phyloP scores from a whole-genome alignment of 257 asterid genomes.

The Solanum gandarillasii region DNA sequence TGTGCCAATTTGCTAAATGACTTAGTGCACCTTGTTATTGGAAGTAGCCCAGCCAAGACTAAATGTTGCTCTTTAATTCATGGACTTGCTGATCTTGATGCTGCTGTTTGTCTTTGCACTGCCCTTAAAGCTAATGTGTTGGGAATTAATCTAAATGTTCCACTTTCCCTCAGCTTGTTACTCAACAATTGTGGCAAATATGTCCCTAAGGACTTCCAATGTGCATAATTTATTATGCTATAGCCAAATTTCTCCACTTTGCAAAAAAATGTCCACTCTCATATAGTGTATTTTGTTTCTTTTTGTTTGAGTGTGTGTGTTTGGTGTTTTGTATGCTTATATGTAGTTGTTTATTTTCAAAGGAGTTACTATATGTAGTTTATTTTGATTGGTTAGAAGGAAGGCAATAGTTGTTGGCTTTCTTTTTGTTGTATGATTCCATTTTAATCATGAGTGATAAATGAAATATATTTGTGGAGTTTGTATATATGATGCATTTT shows the following conservation, averaged over 20 bases:
- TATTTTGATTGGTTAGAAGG: neutral
- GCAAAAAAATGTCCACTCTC: neutral
- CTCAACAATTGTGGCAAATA: slow-evolving; percentile 12
- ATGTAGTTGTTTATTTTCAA: neutral
- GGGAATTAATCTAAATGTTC: slow-evolving; percentile 9
- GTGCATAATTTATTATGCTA: neutral
- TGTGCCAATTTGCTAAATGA: slow-evolving; percentile 2
- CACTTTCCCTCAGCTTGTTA: slow-evolving; percentile 7
- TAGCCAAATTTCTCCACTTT: neutral
- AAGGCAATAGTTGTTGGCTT: neutral
- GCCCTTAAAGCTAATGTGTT: slow-evolving; percentile 7
- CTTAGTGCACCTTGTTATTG: slow-evolving; percentile 3
- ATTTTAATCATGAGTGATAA: neutral
- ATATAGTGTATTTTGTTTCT: neutral
- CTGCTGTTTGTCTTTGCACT: slow-evolving; percentile 26
- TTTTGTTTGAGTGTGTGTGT: neutral
- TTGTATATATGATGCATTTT: neutral
- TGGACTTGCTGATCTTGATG: slow-evolving; percentile 12
- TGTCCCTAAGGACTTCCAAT: neutral
- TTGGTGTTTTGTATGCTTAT: neutral
- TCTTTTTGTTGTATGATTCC: neutral
- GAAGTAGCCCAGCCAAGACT: slow-evolving; percentile 1
- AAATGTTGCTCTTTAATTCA: slow-evolving; percentile 8
- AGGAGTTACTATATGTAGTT: neutral
- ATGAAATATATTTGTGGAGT: neutral